These are phyloP conservation scores for Geranomyces variabilis DNA, from an alignment of 192 early-diverging fungal species.

Conservation along the genomic window DNA sequence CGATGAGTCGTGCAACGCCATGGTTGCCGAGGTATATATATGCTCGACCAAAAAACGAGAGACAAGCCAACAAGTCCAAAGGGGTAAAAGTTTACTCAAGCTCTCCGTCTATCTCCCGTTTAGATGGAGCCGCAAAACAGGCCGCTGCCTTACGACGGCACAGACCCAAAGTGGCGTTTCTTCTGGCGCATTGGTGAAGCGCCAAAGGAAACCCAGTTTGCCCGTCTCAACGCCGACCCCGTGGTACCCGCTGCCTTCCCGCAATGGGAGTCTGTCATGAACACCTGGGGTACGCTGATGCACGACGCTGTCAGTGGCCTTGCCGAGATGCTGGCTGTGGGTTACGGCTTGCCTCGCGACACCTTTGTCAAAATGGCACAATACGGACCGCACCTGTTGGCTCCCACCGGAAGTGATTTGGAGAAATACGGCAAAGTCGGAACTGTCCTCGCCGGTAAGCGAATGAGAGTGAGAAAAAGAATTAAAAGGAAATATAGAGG, in stretches of 20 bases:
- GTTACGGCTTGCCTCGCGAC: slow-evolving; percentile 60
- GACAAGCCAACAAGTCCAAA: too few species aligned
- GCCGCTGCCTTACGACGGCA: slow-evolving; percentile 57
- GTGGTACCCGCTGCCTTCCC: slow-evolving; percentile 72
- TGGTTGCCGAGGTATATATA: slow-evolving; percentile 47
- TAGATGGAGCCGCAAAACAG: slow-evolving; percentile 57
- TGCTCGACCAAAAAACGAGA: background rate
- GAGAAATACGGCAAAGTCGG: slow-evolving; percentile 62
- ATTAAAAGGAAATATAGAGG: slow-evolving; percentile 39
- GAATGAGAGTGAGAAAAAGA: too few species aligned
- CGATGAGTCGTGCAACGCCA: slow-evolving; percentile 60
- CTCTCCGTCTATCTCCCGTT: too few species aligned
- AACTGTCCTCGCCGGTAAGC: slow-evolving; percentile 61
- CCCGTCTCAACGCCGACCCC: slow-evolving; percentile 62
- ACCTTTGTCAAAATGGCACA: slow-evolving; percentile 60
- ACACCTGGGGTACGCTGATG: slow-evolving; percentile 65
- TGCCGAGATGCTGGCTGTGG: slow-evolving; percentile 67
- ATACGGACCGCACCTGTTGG: slow-evolving; percentile 69
- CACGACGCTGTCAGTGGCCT: slow-evolving; percentile 56
- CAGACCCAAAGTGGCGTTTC: slow-evolving; percentile 77
- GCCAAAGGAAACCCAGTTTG: slow-evolving; percentile 60
- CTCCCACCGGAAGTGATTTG: slow-evolving; percentile 72
- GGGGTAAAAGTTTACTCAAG: too few species aligned
- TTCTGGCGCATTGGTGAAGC: slow-evolving; percentile 68
- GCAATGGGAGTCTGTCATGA: slow-evolving; percentile 65